A percentile compares a stretch with the other conserved stretches of the same genome.
phyloP scores from a whole-genome alignment of 805 yeast species.

The Zygoascus tannicola region DNA sequence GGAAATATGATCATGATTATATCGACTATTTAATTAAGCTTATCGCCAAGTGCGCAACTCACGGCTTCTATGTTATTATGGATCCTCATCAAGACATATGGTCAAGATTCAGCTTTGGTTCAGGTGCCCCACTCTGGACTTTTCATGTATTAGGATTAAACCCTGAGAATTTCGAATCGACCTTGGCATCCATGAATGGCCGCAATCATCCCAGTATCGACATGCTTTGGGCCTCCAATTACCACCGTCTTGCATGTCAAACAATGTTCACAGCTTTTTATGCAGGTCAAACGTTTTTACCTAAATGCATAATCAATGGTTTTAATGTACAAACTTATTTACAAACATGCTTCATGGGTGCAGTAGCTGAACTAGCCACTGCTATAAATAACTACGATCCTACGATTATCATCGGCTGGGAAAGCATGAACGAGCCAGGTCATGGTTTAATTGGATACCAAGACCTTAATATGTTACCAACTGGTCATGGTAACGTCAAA shows the following conservation, averaged over 20 bases:
- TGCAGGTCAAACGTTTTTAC: conserved; percentile 69
- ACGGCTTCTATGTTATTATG: conserved; percentile 67
- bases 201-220: conserved; percentile 27
- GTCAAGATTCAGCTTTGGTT: conserved; percentile 83
- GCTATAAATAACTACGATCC: conserved; percentile 35
- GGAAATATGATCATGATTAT: conserved; percentile 65
- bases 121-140: conserved; percentile 94
- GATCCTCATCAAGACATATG: conserved; percentile 95
- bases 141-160: conserved; percentile 79
- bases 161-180: conserved; percentile 53
- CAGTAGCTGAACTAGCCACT: conserved; percentile 42
- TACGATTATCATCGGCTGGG: conserved; percentile 54
- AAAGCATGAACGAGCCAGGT: conserved; percentile 79
- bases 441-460: conserved; percentile 59
- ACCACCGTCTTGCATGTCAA: conserved; percentile 60
- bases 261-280: conserved; percentile 83
- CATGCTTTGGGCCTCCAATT: conserved; percentile 92
- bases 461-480: conserved; percentile 47
- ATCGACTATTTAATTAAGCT: conserved; percentile 60
- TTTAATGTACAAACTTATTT: conserved; percentile 69
- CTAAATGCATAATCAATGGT: conserved; percentile 53
- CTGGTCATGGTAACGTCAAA: conserved; percentile 48
- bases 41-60: conserved; percentile 38
- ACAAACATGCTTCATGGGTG: conserved; percentile 50
- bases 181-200: conserved; percentile 62